phyloP scores from a whole-genome alignment of 1,284 basidiomycete species.

The Cutaneotrichosporon sp. region DNA sequence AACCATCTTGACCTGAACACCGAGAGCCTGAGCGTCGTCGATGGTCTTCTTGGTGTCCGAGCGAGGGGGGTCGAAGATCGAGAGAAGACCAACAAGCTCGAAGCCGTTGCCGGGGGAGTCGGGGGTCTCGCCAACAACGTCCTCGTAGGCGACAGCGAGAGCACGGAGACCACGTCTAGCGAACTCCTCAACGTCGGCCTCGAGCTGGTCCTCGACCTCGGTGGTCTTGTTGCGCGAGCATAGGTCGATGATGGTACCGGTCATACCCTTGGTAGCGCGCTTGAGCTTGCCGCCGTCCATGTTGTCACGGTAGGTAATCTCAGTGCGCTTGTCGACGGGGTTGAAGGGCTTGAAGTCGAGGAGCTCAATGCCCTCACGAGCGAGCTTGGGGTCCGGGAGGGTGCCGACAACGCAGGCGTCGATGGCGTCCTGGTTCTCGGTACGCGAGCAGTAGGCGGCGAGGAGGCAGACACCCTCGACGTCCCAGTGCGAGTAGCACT shows the following conservation, averaged over 20 bases:
- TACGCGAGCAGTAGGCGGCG: slow-evolving; percentile 93
- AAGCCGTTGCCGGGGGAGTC: slow-evolving; percentile 78
- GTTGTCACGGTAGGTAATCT: slow-evolving; percentile 96
- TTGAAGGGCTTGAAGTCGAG: slow-evolving; percentile 99
- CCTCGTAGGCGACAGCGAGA: slow-evolving; percentile 93
- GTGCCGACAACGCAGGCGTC: slow-evolving; percentile 83
- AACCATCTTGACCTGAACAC: slow-evolving; percentile 99
- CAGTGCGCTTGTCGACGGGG: slow-evolving; percentile 98
- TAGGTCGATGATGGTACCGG: slow-evolving; percentile 91
- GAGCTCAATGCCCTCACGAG: slow-evolving; percentile 90
- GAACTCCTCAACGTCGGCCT: slow-evolving; percentile 94
- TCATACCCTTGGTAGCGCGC: slow-evolving; percentile 99
- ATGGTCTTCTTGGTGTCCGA: slow-evolving; percentile 99
- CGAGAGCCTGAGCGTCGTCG: slow-evolving; percentile 91
- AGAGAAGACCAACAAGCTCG: slow-evolving; percentile 93
- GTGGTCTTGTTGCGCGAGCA: slow-evolving; percentile 96
- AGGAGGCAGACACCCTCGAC: slow-evolving; percentile 89
- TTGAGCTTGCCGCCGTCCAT: slow-evolving; percentile 84
- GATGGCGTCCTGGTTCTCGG: slow-evolving; percentile 98
- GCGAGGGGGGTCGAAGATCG: slow-evolving; percentile 97
- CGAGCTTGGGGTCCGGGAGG: slow-evolving; percentile 69
- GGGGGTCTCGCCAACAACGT: slow-evolving; percentile 69
- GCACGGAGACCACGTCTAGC: slow-evolving; percentile 95
- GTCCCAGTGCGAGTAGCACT: slow-evolving; percentile 85
- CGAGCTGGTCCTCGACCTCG: slow-evolving; percentile 84